A percentile compares a stretch with the other conserved stretches of the same genome.
Evolutionary conservation across 2,329 filamentous ascomycete genomes (phyloP).

Genomic region (Epichloe elymi): DNA sequence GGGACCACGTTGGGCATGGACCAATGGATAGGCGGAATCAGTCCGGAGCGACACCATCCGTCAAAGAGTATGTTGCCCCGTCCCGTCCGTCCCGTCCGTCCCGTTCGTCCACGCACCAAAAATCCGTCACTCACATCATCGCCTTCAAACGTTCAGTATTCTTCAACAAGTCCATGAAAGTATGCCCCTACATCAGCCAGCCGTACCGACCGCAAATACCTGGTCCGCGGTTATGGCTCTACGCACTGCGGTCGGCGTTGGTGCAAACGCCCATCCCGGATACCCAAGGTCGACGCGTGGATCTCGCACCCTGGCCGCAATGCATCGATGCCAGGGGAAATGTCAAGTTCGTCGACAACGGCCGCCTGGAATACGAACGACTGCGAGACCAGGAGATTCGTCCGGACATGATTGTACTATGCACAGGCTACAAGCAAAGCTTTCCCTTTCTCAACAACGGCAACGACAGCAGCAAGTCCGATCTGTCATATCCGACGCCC

Average conservation of each 20-base stretch:
- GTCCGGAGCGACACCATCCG: slow-evolving; percentile 17
- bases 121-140: too few relatives aligned
- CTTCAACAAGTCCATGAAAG: slow-evolving; percentile 25
- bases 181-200: slow-evolving; percentile 23
- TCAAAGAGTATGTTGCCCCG: slow-evolving; percentile 10
- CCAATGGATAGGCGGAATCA: slow-evolving; percentile 28
- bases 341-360: slow-evolving; percentile 21
- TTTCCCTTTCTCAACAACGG: slow-evolving; percentile 23
- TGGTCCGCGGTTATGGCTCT: slow-evolving; percentile 11
- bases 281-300: slow-evolving; percentile 22
- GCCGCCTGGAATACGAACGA: slow-evolving; percentile 16
- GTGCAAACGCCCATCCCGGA: slow-evolving; percentile 22
- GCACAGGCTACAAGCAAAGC: slow-evolving; percentile 30
- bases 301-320: slow-evolving; percentile 30
- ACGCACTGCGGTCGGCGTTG: slow-evolving; percentile 19
- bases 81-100: too few relatives aligned
- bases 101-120: too few relatives aligned
- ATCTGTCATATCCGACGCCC: slow-evolving; percentile 25
- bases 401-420: slow-evolving; percentile 29
- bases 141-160: slow-evolving; percentile 17
- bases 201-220: slow-evolving; percentile 14
- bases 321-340: slow-evolving; percentile 19
- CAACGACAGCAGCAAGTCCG: not conserved
- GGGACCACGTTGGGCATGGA: slow-evolving; percentile 27
- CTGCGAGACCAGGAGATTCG: slow-evolving; percentile 18